Base-by-base conservation (phyloP, 2,329 filamentous ascomycete genomes). In the Sclerotiophoma versabilis region DNA sequence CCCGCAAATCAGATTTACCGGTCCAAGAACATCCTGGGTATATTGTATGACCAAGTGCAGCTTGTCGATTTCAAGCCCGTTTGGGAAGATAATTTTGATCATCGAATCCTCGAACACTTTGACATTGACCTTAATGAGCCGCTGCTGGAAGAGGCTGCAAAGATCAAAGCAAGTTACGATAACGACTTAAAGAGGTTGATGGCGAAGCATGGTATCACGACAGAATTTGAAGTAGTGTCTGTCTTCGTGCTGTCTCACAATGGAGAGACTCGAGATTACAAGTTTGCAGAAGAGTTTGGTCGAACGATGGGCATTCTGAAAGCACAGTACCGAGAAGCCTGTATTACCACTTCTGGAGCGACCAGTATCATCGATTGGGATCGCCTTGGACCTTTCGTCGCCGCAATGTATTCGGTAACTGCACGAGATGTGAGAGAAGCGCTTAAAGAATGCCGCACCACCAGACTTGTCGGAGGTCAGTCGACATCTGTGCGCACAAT, bases 151-250 rank as follows among this genome's bases (percentile, higher is more conserved):
- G 79, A 80, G 41, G 91, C 88, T 0, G 79, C 80, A 5, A 77
- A 82, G 9, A 77, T 96, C 65, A 99, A 99, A 74, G 69, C 67
- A 0, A 79, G 88, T 25, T 97, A 98, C 62, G 95, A 99, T 66
- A 82, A 83, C 14, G 83, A 86, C 0, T 82, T 98, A 65, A 85
- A 84, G 11, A 85, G 92, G 0, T 81, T 97, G 49, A 93, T 98
- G 86, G 88, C 87, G 1, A 93, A 96, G 66, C 86, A 92, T 62
- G 89, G 89, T 36, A 89, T 98, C 50, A 77, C 79, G 15, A 96
- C 90, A 0, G 95, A 99, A 66, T 97, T 96, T 62, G 95, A 99
- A 74, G 84, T 96, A 10, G 97, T 89, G 87, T 89, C 92, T 0
- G 88, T 91, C 0, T 98, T 97, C 72, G 85, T 93, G 2, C 80